Percentiles rank a stretch among this genome's conserved stretches.
Conservation (phyloP, 306 rosid genomes). For the Fragaria ananassa region DNA sequence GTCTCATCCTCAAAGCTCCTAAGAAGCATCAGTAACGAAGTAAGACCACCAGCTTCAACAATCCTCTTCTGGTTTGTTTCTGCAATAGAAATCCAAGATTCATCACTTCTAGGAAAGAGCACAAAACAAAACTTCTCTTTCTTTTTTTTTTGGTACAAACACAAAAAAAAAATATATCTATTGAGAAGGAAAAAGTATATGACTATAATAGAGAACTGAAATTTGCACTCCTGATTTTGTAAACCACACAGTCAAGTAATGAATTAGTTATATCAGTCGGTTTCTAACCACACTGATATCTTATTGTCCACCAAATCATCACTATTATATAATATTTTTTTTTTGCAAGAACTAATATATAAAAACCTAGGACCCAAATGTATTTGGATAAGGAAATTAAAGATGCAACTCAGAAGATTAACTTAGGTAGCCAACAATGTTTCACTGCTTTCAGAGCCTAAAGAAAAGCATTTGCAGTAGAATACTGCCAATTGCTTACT, state of each 20-base stretch:
- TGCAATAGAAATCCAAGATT: conserved; percentile 44
- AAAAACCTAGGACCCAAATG: neutral
- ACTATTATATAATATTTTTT: neutral
- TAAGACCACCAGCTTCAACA: conserved; percentile 94
- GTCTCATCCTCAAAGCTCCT: conserved; percentile 96
- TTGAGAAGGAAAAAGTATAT: neutral
- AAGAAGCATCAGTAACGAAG: conserved; percentile 92
- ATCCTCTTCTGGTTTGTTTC: conserved; percentile 90
- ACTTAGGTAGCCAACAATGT: neutral
- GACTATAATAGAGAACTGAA: neutral
- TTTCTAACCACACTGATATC: neutral
- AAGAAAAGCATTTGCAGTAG: neutral
- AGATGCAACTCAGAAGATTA: neutral
- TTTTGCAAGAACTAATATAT: neutral
- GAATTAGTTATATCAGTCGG: neutral
- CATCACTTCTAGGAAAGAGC: conserved; percentile 15
- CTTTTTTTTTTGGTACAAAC: too few relatives aligned
- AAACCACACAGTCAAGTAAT: neutral
- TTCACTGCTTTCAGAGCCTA: neutral
- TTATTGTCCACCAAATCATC: neutral
- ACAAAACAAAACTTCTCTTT: conserved; percentile 5
- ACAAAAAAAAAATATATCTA: too few relatives aligned
- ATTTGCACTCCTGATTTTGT: too few relatives aligned
- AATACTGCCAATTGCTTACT: too few relatives aligned
- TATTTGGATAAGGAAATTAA: neutral